Evolutionary conservation across 2,329 filamentous ascomycete species (phyloP).

Genomic region (Berkeleyomyces rouxiae): DNA sequence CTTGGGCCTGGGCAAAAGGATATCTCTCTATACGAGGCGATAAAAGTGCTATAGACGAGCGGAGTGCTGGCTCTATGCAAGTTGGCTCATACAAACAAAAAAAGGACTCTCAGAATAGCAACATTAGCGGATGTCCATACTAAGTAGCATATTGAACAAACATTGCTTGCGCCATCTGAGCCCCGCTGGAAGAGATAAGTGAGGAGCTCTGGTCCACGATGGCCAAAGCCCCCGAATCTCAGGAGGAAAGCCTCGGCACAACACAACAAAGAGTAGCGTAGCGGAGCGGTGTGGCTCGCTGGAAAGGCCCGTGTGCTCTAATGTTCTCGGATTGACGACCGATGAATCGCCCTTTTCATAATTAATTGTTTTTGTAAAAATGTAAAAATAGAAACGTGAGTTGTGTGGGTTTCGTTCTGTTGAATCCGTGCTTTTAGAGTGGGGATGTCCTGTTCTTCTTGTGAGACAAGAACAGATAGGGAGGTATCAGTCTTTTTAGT

Average conservation of each 20-base stretch:
- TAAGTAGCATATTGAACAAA: no score
- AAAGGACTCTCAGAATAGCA: not conserved
- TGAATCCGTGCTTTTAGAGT: conserved; percentile 8
- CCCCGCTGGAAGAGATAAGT: not conserved
- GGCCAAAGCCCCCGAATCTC: not conserved
- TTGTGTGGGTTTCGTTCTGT: conserved; percentile 6
- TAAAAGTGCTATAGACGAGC: not conserved
- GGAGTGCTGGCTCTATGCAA: not conserved
- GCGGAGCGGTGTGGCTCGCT: not conserved
- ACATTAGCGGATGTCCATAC: no score
- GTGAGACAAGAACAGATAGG: not conserved
- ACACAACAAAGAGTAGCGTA: not conserved
- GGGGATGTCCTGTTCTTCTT: not conserved
- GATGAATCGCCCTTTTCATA: not conserved
- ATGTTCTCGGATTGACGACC: not conserved
- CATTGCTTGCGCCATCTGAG: no score
- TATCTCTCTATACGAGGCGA: not conserved
- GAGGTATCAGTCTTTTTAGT: not conserved
- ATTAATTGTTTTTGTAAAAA: not conserved
- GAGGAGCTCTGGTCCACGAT: not conserved
- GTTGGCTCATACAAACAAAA: not conserved
- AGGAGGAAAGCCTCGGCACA: not conserved
- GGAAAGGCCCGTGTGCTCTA: not conserved
- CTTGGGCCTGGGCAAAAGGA: no score
- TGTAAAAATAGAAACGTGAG: conserved; percentile 2